Evolutionary conservation across 495 filamentous ascomycete genomes (phyloP).

Genomic region (Neurospora sp.): DNA sequence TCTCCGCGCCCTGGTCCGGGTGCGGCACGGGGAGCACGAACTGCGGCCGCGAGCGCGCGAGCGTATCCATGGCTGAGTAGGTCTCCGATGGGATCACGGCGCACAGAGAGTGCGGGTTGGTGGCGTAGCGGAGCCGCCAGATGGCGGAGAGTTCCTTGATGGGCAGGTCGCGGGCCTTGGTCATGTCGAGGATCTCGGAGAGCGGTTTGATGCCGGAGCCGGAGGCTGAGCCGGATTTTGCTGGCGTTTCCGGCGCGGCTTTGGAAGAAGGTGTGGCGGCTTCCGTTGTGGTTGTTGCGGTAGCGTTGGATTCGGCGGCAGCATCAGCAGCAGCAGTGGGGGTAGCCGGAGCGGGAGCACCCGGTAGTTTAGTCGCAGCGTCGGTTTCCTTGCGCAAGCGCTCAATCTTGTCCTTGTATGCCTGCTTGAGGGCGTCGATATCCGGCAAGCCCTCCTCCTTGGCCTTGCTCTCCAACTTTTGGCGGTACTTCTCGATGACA

Average conservation of each 20-base stretch:
- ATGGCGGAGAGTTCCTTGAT: constrained; percentile 73
- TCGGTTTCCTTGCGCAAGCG: constrained; percentile 46
- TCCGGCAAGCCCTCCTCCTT: constrained; percentile 64
- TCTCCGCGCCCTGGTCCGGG: constrained; percentile 57
- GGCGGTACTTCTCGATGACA: constrained; percentile 73
- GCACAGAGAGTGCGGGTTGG: constrained; percentile 59
- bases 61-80: constrained; percentile 54
- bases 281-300: not conserved
- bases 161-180: constrained; percentile 62
- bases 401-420: constrained; percentile 73
- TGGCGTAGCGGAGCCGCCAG: constrained; percentile 83
- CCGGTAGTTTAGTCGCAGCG: constrained; percentile 5
- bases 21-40: constrained; percentile 89
- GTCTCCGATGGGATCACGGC: constrained; percentile 65
- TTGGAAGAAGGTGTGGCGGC: not conserved
- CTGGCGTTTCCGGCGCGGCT: constrained; percentile 8
- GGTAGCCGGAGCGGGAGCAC: constrained; percentile 39
- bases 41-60: constrained; percentile 64
- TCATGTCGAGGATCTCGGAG: constrained; percentile 69
- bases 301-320: not conserved
- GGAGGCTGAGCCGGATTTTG: constrained; percentile 10
- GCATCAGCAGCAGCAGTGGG: not conserved
- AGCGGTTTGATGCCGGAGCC: constrained; percentile 57
- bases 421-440: constrained; percentile 66
- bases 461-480: constrained; percentile 78